A percentile compares a stretch with the other conserved stretches of the same genome.
Conservation (phyloP, 345 rosid species). For the Citrus cavaleriei region DNA sequence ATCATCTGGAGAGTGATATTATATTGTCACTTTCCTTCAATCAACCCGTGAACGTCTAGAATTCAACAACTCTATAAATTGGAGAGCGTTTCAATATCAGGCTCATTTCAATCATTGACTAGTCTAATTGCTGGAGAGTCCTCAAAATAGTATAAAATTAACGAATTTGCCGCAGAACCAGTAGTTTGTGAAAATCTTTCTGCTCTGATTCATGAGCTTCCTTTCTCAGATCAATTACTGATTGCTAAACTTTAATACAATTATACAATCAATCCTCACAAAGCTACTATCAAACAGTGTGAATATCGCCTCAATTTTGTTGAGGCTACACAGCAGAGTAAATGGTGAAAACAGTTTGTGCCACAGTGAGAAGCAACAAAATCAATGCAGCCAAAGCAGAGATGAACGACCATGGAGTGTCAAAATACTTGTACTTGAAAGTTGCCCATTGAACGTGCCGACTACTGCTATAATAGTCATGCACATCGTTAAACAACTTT, state of each 20-base stretch:
- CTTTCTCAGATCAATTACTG: too few species aligned
- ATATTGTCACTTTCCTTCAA: background rate
- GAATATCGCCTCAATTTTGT: background rate
- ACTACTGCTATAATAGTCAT: constrained; percentile 45
- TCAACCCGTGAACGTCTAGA: background rate
- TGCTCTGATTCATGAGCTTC: too few species aligned
- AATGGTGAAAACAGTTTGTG: constrained; percentile 51
- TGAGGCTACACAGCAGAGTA: background rate
- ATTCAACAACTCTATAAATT: background rate
- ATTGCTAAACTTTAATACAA: background rate
- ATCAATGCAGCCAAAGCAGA: constrained; percentile 71
- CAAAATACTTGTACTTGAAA: constrained; percentile 66
- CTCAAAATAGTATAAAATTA: too few species aligned
- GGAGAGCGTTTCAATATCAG: background rate
- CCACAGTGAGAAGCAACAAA: constrained; percentile 52
- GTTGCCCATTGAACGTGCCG: constrained; percentile 64
- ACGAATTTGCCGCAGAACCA: too few species aligned
- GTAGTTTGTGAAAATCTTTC: too few species aligned
- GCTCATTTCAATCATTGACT: too few species aligned
- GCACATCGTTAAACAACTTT: constrained; percentile 45
- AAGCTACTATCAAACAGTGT: background rate
- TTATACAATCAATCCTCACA: background rate
- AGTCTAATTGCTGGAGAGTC: too few species aligned
- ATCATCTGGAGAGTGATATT: background rate
- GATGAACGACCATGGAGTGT: constrained; percentile 77